Evolutionary conservation across 352 stramenopile species (phyloP).

Genomic region (Globisporangium emineosum): DNA sequence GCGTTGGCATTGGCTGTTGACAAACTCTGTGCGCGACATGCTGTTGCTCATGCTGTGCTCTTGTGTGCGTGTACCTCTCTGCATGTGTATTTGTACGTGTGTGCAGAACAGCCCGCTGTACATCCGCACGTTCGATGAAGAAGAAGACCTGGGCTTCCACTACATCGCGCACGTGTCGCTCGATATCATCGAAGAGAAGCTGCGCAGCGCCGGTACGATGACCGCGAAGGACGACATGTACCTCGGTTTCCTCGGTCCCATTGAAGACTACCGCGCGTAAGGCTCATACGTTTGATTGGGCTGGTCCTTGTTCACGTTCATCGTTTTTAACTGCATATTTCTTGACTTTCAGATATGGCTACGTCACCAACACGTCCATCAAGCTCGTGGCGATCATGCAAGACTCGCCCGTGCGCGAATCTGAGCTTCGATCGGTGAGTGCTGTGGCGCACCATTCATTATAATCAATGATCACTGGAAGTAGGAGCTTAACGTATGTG

Average conservation of each 20-base stretch:
- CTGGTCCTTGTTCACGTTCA: not conserved
- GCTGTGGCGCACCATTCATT: not conserved
- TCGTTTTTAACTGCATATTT: not conserved
- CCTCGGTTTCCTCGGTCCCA: slow-evolving; percentile 75
- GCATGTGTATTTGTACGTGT: too few species aligned
- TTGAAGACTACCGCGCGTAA: slow-evolving; percentile 84
- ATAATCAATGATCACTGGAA: not conserved
- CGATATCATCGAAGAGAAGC: slow-evolving; percentile 82
- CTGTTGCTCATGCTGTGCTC: not conserved
- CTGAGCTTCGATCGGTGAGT: slow-evolving; percentile 69
- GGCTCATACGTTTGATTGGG: not conserved
- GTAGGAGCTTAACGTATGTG: not conserved
- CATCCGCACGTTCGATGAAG: slow-evolving; percentile 78
- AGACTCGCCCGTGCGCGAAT: slow-evolving; percentile 70
- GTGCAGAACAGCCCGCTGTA: slow-evolving; percentile 78
- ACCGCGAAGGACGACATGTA: slow-evolving; percentile 84
- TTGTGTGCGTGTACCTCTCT: too few species aligned
- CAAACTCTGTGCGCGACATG: not conserved
- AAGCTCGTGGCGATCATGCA: slow-evolving; percentile 83
- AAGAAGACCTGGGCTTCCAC: slow-evolving; percentile 85
- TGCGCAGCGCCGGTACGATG: slow-evolving; percentile 43
- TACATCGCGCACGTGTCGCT: slow-evolving; percentile 85
- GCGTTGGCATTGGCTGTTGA: not conserved
- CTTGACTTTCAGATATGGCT: slow-evolving; percentile 45
- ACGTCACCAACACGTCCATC: slow-evolving; percentile 84